A percentile compares a stretch with the other conserved stretches of the same genome.
phyloP scores from a whole-genome alignment of 306 rosid genomes.

The Fragaria ananassa region DNA sequence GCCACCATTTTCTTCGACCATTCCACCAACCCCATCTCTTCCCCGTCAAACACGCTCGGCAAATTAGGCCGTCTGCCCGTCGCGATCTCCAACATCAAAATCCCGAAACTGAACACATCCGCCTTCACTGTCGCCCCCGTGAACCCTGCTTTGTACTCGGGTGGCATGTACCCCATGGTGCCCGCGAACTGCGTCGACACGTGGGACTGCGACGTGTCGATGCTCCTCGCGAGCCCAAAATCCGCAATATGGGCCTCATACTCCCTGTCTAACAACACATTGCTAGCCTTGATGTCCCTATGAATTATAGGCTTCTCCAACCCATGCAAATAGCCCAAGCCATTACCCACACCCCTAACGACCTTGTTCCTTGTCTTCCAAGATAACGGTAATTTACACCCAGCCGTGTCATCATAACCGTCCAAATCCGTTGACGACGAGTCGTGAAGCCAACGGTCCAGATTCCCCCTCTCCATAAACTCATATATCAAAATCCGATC shows the following conservation, averaged over 20 bases:
- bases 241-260: slow-evolving; percentile 85
- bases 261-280: slow-evolving; percentile 54
- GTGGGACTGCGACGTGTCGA: slow-evolving; percentile 48
- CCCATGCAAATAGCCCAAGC: slow-evolving; percentile 57
- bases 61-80: slow-evolving; percentile 67
- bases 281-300: slow-evolving; percentile 79
- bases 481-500: slow-evolving; percentile 78
- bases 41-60: slow-evolving; percentile 20
- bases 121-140: slow-evolving; percentile 54
- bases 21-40: slow-evolving; percentile 52
- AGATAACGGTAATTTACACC: slow-evolving; percentile 37
- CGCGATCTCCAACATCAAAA: slow-evolving; percentile 64
- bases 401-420: not conserved
- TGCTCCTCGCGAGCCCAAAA: slow-evolving; percentile 80
- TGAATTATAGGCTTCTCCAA: slow-evolving; percentile 72
- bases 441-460: slow-evolving; percentile 77
- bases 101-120: slow-evolving; percentile 85
- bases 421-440: slow-evolving; percentile 24
- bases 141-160: slow-evolving; percentile 69
- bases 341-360: slow-evolving; percentile 62
- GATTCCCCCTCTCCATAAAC: slow-evolving; percentile 64
- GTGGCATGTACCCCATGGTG: slow-evolving; percentile 93
- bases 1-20: slow-evolving; percentile 69
- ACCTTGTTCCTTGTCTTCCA: slow-evolving; percentile 61
- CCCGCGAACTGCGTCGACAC: slow-evolving; percentile 87